Conservation (phyloP, 2,329 filamentous ascomycete species). For the Venturia aucupariae region DNA sequence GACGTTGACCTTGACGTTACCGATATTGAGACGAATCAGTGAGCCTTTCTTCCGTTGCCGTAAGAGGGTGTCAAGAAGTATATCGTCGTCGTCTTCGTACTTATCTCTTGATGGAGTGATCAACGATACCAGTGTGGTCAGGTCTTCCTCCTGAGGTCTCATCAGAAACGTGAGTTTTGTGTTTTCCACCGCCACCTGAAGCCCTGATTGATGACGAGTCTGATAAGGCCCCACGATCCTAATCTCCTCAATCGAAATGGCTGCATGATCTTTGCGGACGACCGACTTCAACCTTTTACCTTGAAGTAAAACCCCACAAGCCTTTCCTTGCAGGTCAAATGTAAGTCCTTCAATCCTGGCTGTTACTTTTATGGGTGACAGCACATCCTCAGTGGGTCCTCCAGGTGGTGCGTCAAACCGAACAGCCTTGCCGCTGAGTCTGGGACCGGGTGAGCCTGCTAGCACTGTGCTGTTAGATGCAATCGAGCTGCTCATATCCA, state of each 20-base stretch:
- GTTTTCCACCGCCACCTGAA: conserved; percentile 51
- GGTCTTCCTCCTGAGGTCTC: conserved; percentile 66
- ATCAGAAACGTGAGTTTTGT: conserved; percentile 64
- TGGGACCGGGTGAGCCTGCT: conserved; percentile 23
- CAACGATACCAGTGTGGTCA: conserved; percentile 72
- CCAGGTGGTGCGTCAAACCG: conserved; percentile 43
- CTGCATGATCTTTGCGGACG: conserved; percentile 62
- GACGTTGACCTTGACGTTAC: conserved; percentile 53
- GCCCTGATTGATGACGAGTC: conserved; percentile 56
- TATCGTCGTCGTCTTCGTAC: conserved; percentile 62
- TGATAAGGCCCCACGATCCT: conserved; percentile 56
- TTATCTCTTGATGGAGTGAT: conserved; percentile 88
- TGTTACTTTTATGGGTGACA: conserved; percentile 54
- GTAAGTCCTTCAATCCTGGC: conserved; percentile 65
- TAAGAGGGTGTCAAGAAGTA: conserved; percentile 84
- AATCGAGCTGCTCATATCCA: conserved; percentile 81
- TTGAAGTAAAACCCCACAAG: conserved; percentile 64
- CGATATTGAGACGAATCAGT: conserved; percentile 63
- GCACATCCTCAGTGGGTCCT: conserved; percentile 12
- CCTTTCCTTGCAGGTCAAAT: conserved; percentile 67
- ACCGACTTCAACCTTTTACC: conserved; percentile 77
- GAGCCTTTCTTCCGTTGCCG: conserved; percentile 79
- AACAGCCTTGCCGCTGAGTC: conserved; percentile 38
- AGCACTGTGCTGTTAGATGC: conserved; percentile 56
- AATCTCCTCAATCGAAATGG: conserved; percentile 66